Base-by-base conservation (phyloP, 208 protist species). In the Leishmania guyanensis region DNA sequence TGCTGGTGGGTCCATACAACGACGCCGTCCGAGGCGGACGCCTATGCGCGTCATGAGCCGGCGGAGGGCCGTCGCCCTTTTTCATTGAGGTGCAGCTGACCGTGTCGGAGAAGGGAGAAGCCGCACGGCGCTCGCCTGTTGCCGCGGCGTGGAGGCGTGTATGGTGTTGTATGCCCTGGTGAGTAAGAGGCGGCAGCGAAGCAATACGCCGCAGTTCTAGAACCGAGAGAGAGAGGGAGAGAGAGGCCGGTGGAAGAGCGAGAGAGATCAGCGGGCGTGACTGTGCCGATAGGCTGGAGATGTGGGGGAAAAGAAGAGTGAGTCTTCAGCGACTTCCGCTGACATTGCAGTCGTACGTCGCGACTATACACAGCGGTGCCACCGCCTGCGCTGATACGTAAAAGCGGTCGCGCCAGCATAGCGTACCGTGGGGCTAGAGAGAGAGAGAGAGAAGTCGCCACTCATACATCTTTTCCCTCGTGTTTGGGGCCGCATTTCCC, bases 21-120 rank as follows among this genome's bases (percentile, higher is more conserved):
- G 66, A 14, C 22, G 79, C 6, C 20, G 20, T 56, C 16, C 70
- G 82, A 46, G 69, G 80, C 16, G 93, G 92, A 6, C 86, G 86
- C 69, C 83, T 82, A 39, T 92, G 85, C 26, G 93, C 91, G 84
- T 93, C 95, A 0, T 85, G 87, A 64, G 87, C 93, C 50, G 93
- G 92, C 39, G 94, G 94, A 4, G 92, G 94, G 1, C 87, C 86
- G 75, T 97, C 94, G 58, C 91, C 86, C 70, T 93, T 85, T 58
- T 70, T 75, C 79, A 83, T 83, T 22, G 51, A 58, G 64, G 29
- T 58, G 33, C 39, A 20, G 70, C 50, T 36, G 5, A 48, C 50
- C 65, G 51, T 58, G 68, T 54, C 46, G 50, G 69, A 58, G 39
- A 82, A 60, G 50, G 46, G 60, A 74, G 33, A 74, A 20, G 17